Evolutionary conservation across 106 monocot species (phyloP), one percentile per base, ranked within the genome.

Genomic region (Platanthera zijinensis): DNA sequence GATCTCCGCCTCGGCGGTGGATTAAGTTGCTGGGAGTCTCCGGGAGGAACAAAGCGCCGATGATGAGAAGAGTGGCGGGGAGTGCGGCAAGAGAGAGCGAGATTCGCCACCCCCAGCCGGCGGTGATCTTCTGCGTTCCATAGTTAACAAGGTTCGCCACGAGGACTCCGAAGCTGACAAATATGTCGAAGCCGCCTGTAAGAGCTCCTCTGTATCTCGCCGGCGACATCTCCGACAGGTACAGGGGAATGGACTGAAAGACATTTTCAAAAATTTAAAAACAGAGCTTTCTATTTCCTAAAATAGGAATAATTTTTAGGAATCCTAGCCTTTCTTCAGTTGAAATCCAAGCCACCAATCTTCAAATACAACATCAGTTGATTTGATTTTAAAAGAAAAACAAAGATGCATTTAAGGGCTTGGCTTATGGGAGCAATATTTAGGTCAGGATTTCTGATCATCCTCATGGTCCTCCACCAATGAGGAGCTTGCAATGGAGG

Each of bases 1-100:
- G 72, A 25, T 72, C 51, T 5, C 70, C 28, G 52, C 83, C 81
- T 10, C 32, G 66, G 70, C 90, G 87, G 0, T 73, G 76, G 50
- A 85, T 12, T 52, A 90, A 78, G 83, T 78, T 83, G 80, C 50
- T 78, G 10, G 90, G 90, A 21, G 83, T 81, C 57, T 90, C 90
- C 0, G 87, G 75, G 79, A 87, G 76, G 81, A 90, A 69, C 57
- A 83, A 13, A n/a, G 76, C 76, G 50, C 78, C 77, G 74, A 82
- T 0, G 81, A 84, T 0, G 66, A 90, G 64, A 76, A 87, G 5
- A 28, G 72, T 0, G 10, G 87, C 84, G 0, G 90, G 90, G 52
- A 63, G 71, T 8, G 78, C 90, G 10, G 85, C 87, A 4, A 84
- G 76, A 46, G 76, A 73, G 67, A 89, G 86, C n/a, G 86, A 89